Conservation (phyloP, 805 yeast species). For the Pichia insulana region DNA sequence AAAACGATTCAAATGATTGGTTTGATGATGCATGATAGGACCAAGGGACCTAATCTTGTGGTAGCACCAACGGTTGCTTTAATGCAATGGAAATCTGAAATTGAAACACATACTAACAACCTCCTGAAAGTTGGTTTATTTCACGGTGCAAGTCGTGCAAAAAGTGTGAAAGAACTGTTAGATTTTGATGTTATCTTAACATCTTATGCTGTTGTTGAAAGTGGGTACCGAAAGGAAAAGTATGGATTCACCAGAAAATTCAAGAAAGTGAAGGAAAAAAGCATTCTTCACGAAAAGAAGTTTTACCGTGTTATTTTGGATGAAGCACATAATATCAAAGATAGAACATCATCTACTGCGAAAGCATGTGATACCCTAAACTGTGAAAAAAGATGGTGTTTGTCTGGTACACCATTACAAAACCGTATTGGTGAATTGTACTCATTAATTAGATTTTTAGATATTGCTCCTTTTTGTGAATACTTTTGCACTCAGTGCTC, state of each 20-base stretch:
- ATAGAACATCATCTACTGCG: conserved; percentile 87
- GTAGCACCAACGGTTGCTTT: conserved; percentile 98
- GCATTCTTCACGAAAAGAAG: conserved; percentile 61
- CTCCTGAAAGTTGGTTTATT: conserved; percentile 58
- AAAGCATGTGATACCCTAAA: conserved; percentile 74
- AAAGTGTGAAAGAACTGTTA: conserved; percentile 44
- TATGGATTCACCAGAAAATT: conserved; percentile 75
- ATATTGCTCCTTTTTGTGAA: conserved; percentile 75
- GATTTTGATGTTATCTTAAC: conserved; percentile 78
- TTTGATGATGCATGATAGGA: conserved; percentile 59
- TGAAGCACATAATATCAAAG: conserved; percentile 97
- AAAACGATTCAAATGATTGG: conserved; percentile 96
- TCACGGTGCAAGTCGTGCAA: conserved; percentile 80
- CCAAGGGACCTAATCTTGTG: conserved; percentile 71
- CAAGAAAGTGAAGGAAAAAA: conserved; percentile 62
- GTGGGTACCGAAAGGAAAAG: conserved; percentile 71
- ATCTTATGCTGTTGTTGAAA: conserved; percentile 86
- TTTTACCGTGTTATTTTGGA: conserved; percentile 86
- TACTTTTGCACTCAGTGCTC: conserved; percentile 93
- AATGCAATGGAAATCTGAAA: conserved; percentile 96
- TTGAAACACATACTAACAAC: conserved; percentile 73
- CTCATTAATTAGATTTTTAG: conserved; percentile 78
- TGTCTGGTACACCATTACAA: conserved; percentile 94
- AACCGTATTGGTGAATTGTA: conserved; percentile 95
- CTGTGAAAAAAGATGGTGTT: conserved; percentile 78